Evolutionary conservation across 2,329 filamentous ascomycete species (phyloP), one percentile per base, ranked within the genome.

Genomic region (Verticillium longisporum): DNA sequence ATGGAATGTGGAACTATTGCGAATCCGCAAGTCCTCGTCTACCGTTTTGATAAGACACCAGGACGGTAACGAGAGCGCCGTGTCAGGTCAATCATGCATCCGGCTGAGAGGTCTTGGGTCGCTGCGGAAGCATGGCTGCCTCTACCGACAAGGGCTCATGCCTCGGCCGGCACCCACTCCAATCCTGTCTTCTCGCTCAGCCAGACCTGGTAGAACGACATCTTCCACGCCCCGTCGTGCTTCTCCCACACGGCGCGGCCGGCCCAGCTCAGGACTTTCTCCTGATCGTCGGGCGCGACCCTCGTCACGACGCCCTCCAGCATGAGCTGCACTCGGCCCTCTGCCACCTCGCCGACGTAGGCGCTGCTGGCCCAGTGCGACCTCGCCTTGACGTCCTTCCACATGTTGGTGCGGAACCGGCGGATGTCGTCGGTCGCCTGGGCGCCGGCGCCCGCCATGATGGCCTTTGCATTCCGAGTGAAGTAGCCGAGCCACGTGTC

Each of bases 291-390:
- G 58, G 62, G 37, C 32, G 61, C 58, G 54, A 56, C 62, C 37
- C 62, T 55, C 54, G 34, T 61, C 3, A 64, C 62, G 15, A 59
- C 58, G 14, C 62, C 62, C 36, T 41, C 61, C 56, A 64, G 45
- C 62, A 64, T 64, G 54, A 64, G 54, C 56, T 64, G 61, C 58
- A 64, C 59, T 11, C 53, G 57, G 56, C 57, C 50, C 7, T 61
- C 59, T 31, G 56, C 57, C 21, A 53, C 58, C 11, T 61, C 58
- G 31, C 62, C 62, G 59, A 64, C 32, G 18, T 50, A 50, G 10
- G 61, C 61, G 18, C 59, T 62, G 36, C 56, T 62, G 61, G 62
- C 58, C 62, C 62, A 64, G 36, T 64, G 62, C 62, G 59, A 62
- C 55, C 62, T 60, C 37, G 50, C 62, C 54, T 59, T 50, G 54